These are phyloP conservation scores for Boletus nobilissimus DNA, from an alignment of 1,284 basidiomycete genomes.

Conservation along the genomic window DNA sequence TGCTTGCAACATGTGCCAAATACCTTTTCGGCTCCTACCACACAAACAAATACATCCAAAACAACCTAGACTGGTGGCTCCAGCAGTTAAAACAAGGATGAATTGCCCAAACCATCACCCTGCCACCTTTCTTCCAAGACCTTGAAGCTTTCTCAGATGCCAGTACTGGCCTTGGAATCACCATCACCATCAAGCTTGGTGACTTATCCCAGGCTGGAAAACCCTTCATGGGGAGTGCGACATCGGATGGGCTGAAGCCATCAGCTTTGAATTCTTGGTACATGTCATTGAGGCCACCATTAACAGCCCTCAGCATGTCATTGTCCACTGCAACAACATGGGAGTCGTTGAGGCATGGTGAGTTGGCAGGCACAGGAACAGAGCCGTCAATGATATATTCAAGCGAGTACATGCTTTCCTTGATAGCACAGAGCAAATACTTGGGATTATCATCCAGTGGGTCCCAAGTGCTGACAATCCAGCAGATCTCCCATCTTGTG, in stretches of 20 bases:
- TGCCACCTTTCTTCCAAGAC: not conserved
- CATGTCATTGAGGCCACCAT: not conserved
- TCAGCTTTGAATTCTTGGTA: not conserved
- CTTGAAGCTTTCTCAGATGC: not conserved
- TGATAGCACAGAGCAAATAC: rapidly evolving
- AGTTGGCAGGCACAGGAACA: not conserved
- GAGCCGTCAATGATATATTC: not conserved
- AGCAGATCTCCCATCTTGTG: not conserved
- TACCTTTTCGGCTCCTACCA: not conserved
- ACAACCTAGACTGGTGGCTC: not conserved
- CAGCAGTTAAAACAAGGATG: not conserved
- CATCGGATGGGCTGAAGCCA: not conserved
- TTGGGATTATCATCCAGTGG: not conserved
- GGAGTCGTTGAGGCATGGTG: not conserved
- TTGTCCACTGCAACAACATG: not conserved
- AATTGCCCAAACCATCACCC: not conserved
- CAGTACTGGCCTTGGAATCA: not conserved
- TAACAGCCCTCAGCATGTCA: not conserved
- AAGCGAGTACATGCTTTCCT: not conserved
- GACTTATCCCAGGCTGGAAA: not conserved
- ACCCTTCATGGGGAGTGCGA: not conserved
- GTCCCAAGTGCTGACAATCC: not conserved
- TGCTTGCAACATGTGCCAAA: not conserved
- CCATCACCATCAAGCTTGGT: not conserved
- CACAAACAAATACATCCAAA: too few relatives aligned